A percentile compares a stretch with the other conserved stretches of the same genome.
These are phyloP conservation scores for Calonectria pseudoturangicola DNA, from an alignment of 2,329 filamentous ascomycete species.

Conservation along the genomic window DNA sequence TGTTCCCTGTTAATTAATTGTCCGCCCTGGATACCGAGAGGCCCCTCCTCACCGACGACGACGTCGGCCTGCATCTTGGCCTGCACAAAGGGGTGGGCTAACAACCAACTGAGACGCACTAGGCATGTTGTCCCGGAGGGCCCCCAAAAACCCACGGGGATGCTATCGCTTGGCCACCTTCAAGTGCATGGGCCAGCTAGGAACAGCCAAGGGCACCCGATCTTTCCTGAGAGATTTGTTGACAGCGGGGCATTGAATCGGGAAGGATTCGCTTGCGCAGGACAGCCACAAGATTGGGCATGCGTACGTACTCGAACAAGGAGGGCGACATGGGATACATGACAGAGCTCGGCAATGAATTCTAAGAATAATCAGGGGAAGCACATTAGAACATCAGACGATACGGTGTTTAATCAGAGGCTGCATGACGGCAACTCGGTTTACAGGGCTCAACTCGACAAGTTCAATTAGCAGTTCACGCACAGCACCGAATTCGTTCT, in stretches of 20 bases:
- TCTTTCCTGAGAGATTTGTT: slow-evolving; percentile 33
- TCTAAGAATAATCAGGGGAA: slow-evolving; percentile 20
- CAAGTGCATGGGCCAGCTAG: slow-evolving; percentile 26
- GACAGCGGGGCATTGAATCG: slow-evolving; percentile 30
- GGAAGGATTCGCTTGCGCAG: slow-evolving; percentile 26
- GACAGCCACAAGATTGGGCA: slow-evolving; percentile 38
- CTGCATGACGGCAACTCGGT: slow-evolving; percentile 9
- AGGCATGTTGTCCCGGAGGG: slow-evolving; percentile 8
- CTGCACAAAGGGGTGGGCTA: not conserved
- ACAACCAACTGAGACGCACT: slow-evolving; percentile 26
- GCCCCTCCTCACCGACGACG: not conserved
- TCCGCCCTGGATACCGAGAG: slow-evolving; percentile 13
- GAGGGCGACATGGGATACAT: not conserved
- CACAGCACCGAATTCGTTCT: slow-evolving; percentile 1
- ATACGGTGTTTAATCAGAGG: not conserved
- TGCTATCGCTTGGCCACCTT: not conserved
- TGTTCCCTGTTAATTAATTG: slow-evolving; percentile 16
- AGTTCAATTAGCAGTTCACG: slow-evolving; percentile 23
- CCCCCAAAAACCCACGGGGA: not conserved
- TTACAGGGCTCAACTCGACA: slow-evolving; percentile 10
- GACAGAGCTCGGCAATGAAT: not conserved
- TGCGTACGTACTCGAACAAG: slow-evolving; percentile 31
- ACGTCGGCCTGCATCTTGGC: slow-evolving; percentile 24
- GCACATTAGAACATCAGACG: not conserved
- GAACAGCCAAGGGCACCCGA: not conserved